Evolutionary conservation across 169 alveolate species (phyloP), one percentile per base, ranked within the genome.

Genomic region (Plasmodium sp.): DNA sequence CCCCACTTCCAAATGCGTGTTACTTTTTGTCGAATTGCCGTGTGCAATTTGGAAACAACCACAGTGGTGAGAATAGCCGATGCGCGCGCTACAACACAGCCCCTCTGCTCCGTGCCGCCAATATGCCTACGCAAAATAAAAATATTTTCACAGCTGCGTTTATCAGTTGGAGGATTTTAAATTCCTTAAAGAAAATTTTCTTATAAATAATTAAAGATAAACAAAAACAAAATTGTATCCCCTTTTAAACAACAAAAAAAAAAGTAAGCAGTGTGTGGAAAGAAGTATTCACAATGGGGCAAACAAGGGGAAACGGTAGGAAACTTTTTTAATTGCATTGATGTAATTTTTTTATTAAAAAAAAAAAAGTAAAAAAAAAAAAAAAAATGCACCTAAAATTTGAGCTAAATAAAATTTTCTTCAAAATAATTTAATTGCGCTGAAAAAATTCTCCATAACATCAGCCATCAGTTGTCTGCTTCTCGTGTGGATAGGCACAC

Each of bases 151-250:
- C 58, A 72, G 56, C 36, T 84, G 16, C 22, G 18, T 45, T 84
- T 72, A 82, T 82, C 43, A 82, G 27, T 82, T 82, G 43, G 33
- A 48, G 43, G 36, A 12, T 27, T 82, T 34, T 18, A 82, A 82
- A 77, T 82, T 33, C 22, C 39, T 82, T 82, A 82, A 82, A 56
- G 56, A 58, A 82, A 82, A 39, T 34, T 31, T 58, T 82, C 79
- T 3, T 82, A 34, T 82, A 82, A 82, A 82, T 82, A 82, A 56
- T 82, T 82, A 54, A 82, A 58, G 90, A 82, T 22, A 54, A 82
- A 33, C 54, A 82, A 82, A 82, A 51, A 72, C 43, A 84, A 84
- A 71, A 72, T 84, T 67, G 73, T 18, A 67, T 67, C 77, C 77
- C 39, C 39, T 67, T 67, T 22, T 27, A 67, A 67, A 67, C 77